Evolutionary conservation across 192 early-diverging fungal species (phyloP).

Genomic region (Coemansia sp.): DNA sequence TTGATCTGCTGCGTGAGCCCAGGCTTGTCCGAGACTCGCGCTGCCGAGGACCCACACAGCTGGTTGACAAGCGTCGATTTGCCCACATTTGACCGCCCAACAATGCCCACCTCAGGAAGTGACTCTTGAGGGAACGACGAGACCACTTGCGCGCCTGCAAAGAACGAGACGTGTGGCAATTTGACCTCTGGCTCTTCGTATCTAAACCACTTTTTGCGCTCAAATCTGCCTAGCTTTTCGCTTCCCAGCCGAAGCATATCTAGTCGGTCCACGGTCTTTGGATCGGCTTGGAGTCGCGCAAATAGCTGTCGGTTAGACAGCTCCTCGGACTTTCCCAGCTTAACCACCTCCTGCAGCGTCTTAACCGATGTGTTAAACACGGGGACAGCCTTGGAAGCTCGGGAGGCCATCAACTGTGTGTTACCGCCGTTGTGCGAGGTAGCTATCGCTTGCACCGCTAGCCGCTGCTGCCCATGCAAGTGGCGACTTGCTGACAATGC

Average conservation of each 20-base stretch:
- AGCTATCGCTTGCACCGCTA: not conserved
- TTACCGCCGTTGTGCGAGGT: not conserved
- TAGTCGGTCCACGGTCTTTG: conserved; percentile 37
- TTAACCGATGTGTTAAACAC: conserved; percentile 28
- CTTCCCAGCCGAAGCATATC: conserved; percentile 44
- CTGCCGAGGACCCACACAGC: conserved; percentile 60
- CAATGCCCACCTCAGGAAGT: conserved; percentile 53
- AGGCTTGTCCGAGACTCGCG: conserved; percentile 68
- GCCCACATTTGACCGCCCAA: conserved; percentile 77
- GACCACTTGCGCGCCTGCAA: conserved; percentile 46
- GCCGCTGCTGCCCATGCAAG: conserved; percentile 1
- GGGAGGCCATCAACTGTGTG: not conserved
- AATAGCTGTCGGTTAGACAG: conserved; percentile 48
- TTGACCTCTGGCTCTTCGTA: conserved; percentile 43
- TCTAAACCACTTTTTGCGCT: conserved; percentile 47
- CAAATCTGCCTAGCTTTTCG: conserved; percentile 42
- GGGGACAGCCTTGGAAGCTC: not conserved
- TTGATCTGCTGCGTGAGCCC: conserved; percentile 81
- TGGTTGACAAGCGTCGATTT: conserved; percentile 77
- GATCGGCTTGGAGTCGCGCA: conserved; percentile 33
- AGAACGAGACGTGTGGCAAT: conserved; percentile 47
- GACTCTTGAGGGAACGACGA: conserved; percentile 41
- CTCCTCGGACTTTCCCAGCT: conserved; percentile 1
- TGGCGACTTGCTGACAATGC: not conserved
- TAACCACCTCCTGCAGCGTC: conserved; percentile 24